These are phyloP conservation scores for Acanthamoeba castellanii DNA, from an alignment of 208 protist genomes.

Conservation along the genomic window DNA sequence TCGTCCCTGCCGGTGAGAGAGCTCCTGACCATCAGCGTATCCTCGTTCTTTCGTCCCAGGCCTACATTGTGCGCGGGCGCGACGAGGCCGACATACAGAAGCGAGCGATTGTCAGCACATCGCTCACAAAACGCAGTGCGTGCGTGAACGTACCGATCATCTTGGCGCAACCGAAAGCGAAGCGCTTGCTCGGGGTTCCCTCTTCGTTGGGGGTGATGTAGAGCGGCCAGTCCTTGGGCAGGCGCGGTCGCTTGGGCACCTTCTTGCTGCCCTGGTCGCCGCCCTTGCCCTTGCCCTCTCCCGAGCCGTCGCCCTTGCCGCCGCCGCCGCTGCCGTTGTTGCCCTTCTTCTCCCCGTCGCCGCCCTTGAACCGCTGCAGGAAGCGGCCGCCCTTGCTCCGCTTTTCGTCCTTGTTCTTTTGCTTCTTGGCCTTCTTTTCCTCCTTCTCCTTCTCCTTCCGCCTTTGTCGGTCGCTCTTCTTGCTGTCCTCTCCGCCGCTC, in stretches of 20 bases:
- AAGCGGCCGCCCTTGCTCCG: slow-evolving; percentile 35
- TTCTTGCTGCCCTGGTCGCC: slow-evolving; percentile 13
- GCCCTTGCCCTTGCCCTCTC: background rate
- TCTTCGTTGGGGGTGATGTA: slow-evolving; percentile 48
- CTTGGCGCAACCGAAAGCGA: slow-evolving; percentile 41
- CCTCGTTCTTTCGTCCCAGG: slow-evolving; percentile 67
- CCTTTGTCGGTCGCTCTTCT: background rate
- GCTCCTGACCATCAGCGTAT: slow-evolving; percentile 50
- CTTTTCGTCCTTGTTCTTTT: slow-evolving; percentile 47
- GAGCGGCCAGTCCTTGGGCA: slow-evolving; percentile 53
- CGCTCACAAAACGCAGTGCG: too few species aligned
- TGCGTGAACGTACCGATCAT: slow-evolving; percentile 67
- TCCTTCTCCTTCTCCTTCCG: slow-evolving; percentile 15
- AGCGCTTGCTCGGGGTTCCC: slow-evolving; percentile 21
- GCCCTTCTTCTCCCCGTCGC: slow-evolving; percentile 3
- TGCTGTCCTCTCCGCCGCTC: background rate
- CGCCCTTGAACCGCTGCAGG: slow-evolving; percentile 42
- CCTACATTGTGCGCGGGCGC: background rate
- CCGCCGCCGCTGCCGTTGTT: background rate
- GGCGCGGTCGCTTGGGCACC: slow-evolving; percentile 7
- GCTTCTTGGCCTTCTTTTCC: slow-evolving; percentile 22
- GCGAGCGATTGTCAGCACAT: too few species aligned
- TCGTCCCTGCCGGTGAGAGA: slow-evolving; percentile 45
- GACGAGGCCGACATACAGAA: too few species aligned
- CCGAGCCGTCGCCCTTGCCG: background rate